These are phyloP conservation scores for Ensete glaucum DNA, from an alignment of 176 grass and related monocot species.

Conservation along the genomic window DNA sequence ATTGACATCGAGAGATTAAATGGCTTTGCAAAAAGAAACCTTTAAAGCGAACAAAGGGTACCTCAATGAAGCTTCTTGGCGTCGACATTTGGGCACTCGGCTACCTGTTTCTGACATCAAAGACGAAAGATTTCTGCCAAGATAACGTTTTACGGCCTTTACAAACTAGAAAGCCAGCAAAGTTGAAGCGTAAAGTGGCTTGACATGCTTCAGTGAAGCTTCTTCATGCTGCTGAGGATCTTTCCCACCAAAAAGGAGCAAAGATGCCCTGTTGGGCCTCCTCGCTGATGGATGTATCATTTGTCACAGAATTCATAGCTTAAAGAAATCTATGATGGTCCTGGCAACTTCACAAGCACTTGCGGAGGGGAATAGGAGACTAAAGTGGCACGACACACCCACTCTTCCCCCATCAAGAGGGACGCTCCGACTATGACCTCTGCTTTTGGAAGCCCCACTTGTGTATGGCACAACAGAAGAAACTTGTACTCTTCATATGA, in stretches of 20 bases:
- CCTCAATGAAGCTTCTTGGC: not conserved
- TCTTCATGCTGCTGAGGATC: not conserved
- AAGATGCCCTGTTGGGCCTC: not conserved
- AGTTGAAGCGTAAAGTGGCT: not conserved
- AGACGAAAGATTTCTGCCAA: no score
- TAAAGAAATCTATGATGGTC: not conserved
- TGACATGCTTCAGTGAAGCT: not conserved
- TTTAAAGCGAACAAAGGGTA: not conserved
- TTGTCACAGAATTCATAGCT: not conserved
- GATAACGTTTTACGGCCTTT: not conserved
- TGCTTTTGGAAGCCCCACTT: not conserved
- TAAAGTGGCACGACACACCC: not conserved
- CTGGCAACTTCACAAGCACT: not conserved
- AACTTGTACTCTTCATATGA: not conserved
- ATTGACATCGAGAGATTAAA: not conserved
- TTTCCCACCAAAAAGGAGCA: not conserved
- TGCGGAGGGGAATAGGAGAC: no score
- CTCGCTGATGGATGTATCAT: not conserved
- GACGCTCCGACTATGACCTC: not conserved
- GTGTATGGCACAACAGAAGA: not conserved
- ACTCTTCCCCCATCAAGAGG: not conserved
- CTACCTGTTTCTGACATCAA: no score
- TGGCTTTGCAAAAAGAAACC: not conserved
- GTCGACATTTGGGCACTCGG: not conserved
- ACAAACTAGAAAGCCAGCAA: not conserved